Evolutionary conservation across 192 early-diverging fungal genomes (phyloP), one percentile per base, ranked within the genome.

Genomic region (Coemansia nantahalensis): DNA sequence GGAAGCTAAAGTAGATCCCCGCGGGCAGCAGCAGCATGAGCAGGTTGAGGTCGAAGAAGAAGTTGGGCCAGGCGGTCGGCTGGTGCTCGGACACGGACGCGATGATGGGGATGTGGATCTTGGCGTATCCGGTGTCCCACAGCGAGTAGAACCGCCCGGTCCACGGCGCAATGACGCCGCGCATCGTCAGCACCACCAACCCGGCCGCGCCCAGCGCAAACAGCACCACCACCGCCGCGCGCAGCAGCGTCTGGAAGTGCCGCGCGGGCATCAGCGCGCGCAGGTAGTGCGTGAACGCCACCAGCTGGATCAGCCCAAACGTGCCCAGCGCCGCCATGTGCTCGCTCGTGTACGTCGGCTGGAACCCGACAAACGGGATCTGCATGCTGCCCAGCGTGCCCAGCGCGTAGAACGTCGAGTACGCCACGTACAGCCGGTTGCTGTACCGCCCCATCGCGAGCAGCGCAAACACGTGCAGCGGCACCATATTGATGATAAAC

Each of bases 31-130:
- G 63, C 57, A 89, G 87, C 54, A 99, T 89, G n/a, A 99, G 82
- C 76, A 97, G 79, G 48, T 97, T 87, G 23, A 99, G 81, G 65
- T 99, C 97, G 73, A 99, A 98, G 80, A 98, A 98, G 82, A 98
- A 97, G 19, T 94, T 92, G 11, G 97, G 85, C 97, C 97, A 99
- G 0, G 97, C 84, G 5, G 97, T 98, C 18, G 97, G 97, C 69
- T 98, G 97, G 78, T 99, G 97, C 73, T 99, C 97, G 7, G 96
- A 98, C 28, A 99, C 97, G 17, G 97, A 99, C 0, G 97, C 97
- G 65, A 99, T 99, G 58, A 99, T 98, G 0, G 97, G 97, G 72
- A 99, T 99, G 61, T 98, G 86, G 45, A 89, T 93, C 79, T 98
- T 98, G 45, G 97, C 97, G 56, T 99, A 99, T n/a, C 91, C 92